Conservation (phyloP, 352 stramenopile species). For the Phytophthora macrochlamydospora region DNA sequence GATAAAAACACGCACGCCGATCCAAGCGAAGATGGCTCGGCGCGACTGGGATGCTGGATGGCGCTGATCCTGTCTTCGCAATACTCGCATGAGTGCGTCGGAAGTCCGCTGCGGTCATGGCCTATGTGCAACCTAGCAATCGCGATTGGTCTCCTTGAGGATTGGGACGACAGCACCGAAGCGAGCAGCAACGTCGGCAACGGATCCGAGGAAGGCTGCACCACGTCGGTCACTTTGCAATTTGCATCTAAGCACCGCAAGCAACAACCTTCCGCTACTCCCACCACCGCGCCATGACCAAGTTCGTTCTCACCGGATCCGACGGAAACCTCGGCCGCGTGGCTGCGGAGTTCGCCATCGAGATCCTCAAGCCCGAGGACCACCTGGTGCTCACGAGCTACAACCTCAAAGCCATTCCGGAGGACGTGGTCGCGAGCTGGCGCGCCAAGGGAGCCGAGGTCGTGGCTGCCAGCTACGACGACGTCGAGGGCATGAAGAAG, state of each 20-base stretch:
- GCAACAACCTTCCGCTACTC: not conserved
- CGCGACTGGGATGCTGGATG: no score
- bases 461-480: constrained; percentile 23
- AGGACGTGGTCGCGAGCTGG: constrained; percentile 20
- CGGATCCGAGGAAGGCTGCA: no score
- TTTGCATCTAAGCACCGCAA: constrained; percentile 5
- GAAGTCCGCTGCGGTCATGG: no score
- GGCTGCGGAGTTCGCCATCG: constrained; percentile 29
- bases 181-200: no score
- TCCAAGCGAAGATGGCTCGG: no score
- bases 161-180: no score
- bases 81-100: no score
- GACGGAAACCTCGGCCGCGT: constrained; percentile 33
- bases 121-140: no score
- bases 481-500: constrained; percentile 29
- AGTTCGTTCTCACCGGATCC: constrained; percentile 33
- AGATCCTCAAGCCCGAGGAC: constrained; percentile 22
- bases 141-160: no score
- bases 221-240: not conserved
- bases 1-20: no score
- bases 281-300: constrained; percentile 19
- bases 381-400: constrained; percentile 36
- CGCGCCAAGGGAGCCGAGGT: constrained; percentile 19
- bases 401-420: constrained; percentile 23
- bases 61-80: no score